Base-by-base conservation (phyloP, 352 stramenopile species). In the Saprolegnia diclina region DNA sequence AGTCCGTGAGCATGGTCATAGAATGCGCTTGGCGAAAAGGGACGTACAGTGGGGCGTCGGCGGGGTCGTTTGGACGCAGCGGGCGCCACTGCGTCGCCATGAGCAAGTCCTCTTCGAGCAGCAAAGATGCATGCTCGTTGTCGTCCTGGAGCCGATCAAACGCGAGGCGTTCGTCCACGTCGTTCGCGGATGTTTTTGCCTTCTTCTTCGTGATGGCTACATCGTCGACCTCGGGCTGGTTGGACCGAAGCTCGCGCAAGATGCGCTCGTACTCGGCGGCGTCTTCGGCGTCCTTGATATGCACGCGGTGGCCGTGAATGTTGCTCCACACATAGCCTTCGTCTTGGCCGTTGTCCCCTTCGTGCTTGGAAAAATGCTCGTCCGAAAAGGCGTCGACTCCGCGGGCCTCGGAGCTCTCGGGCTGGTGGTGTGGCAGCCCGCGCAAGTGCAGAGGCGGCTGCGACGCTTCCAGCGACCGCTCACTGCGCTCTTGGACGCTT, bases 221-320 rank as follows among this genome's bases (percentile, higher is more conserved):
- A n/a, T 50, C 82, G 79, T 14, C 73, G 74, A 18, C 66, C 65
- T 44, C 69, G 67, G 9, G 73, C 79, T 19, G 48, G 67, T 67
- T 89, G 75, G 1, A 79, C 79, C 13, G 77, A n/a, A 93, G 65
- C 45, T 92, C 83, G 11, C 69, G 62, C 22, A 94, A 54, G 72
- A 94, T 94, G 0, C 83, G 76, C 35, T 91, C 80, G 62, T 94
- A 94, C 50, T 90, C 80, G 38, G 67, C 69, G 3, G 76, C 64
- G 61, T 94, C 87, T 48, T 91, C 67, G 2, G 78, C 69, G 46
- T 89, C 73, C 29, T 87, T 78, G 16, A 93, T 64, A 5, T 65
- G 79, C 61, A 95, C 92, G 5, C 87, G 83, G 61, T 90, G 81
- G 0, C 87, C 87, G 56, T 93, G 87, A 0, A 93, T 70, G 26